Evolutionary conservation across 169 alveolate genomes (phyloP), one percentile per base, ranked within the genome.

Genomic region (Eimeria sp.): DNA sequence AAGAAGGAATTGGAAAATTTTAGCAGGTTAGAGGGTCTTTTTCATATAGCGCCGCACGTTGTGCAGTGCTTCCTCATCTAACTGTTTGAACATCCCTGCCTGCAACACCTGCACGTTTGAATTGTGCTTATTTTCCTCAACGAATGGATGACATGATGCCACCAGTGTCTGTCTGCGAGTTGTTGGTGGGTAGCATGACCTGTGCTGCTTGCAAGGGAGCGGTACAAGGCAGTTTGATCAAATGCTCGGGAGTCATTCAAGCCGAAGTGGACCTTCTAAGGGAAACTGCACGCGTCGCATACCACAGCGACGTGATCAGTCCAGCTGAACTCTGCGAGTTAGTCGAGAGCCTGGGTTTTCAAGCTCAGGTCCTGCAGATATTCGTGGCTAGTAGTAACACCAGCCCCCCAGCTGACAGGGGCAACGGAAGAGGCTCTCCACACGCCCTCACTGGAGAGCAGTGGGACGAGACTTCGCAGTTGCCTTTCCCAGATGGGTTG

Each of bases 131-230:
- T 65, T 65, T 65, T 65, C 34, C 34, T 0, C 43, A 65, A 40
- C 75, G n/a, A 6, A 5, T 9, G 51, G n/a, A 34, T 30, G n/a
- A 47, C 22, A 45, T 9, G 25, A 76, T 76, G 87, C 61, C 87
- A 7, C 65, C 87, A 40, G 86, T 63, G 72, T 11, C 94, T 43
- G 95, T 75, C 18, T 90, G 95, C 30, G 89, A 73, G 58, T 40
- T 90, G 43, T 75, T 78, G 80, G 95, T 90, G 58, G 89, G 58
- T 7, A 89, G 95, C 51, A 90, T 90, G 95, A 90, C 95, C 47
- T 90, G 95, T 25, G 63, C 80, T 47, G 87, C 95, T 25, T 90
- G 95, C 89, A 72, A 89, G 27, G 95, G 95, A 18, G 95, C 89
- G 4, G 89, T 90, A 10, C 89, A 90, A 34, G 27, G 95, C 45